Evolutionary conservation across 805 yeast species (phyloP).

Genomic region (Lipomyces sp.): DNA sequence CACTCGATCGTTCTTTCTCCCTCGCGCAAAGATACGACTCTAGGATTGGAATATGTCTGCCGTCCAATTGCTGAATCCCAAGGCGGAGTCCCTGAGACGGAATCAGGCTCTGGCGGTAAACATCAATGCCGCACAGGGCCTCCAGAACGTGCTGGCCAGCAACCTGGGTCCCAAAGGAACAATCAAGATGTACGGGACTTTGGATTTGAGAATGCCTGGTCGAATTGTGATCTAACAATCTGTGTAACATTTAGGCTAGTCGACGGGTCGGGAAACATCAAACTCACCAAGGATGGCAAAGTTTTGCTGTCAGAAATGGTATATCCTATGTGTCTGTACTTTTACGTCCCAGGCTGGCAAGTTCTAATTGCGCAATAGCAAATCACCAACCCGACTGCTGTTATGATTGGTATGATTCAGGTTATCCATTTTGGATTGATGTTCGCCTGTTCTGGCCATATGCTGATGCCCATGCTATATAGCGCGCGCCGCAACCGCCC

Average conservation of each 20-base stretch:
- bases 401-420: slow-evolving; percentile 52
- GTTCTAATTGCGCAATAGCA: too few species aligned
- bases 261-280: slow-evolving; percentile 93
- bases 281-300: slow-evolving; percentile 95
- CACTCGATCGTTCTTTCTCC: too few species aligned
- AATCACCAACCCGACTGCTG: slow-evolving; percentile 86
- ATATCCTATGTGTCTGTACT: background rate
- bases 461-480: background rate
- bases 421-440: background rate
- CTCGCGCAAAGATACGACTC: too few species aligned
- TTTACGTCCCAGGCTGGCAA: too few species aligned
- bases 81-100: slow-evolving; percentile 95
- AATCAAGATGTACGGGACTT: slow-evolving; percentile 73
- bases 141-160: slow-evolving; percentile 86
- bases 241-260: slow-evolving; percentile 53
- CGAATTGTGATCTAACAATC: too few species aligned
- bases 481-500: slow-evolving; percentile 97
- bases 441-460: background rate
- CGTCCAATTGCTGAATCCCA: slow-evolving; percentile 85
- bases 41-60: too few species aligned
- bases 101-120: slow-evolving; percentile 94
- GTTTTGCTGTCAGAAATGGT: slow-evolving; percentile 86
- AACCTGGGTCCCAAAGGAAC: slow-evolving; percentile 98
- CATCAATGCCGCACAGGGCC: slow-evolving; percentile 93
- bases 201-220: too few species aligned